Evolutionary conservation across 2,329 filamentous ascomycete genomes (phyloP), one percentile per base, ranked within the genome.

Genomic region (Thielaviopsis euricoi): DNA sequence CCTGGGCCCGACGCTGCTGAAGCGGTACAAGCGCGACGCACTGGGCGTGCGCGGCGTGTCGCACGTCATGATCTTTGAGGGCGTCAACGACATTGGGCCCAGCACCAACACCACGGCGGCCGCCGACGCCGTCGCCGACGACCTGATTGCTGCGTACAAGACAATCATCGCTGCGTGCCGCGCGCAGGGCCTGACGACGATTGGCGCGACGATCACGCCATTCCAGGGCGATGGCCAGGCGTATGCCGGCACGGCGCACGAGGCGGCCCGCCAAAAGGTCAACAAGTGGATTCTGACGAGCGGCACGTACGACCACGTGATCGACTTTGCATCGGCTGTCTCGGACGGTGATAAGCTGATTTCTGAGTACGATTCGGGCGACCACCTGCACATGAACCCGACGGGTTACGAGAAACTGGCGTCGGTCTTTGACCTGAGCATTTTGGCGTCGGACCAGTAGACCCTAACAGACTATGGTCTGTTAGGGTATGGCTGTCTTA

Each of bases 51-150:
- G 76, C 0, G 78, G 78, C 3, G 76, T 81, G 2, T 72, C 73
- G 62, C 85, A 82, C 64, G 77, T 77, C 22, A 75, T 86, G 70
- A 73, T 86, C 43, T 86, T 85, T 65, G 80, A 84, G 66, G 82
- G 83, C 21, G 81, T 86, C 26, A 85, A 86, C 64, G 83, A 86
- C 64, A 85, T 87, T 58, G 83, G 82, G 3, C 70, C 67, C 1
- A 76, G 73, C 0, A 68, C 69, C 1, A 64, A 74, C 0, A 75
- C 76, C 22, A 52, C 68, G 1, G 67, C 65, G 0, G 71, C 74
- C 0, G 81, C 84, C 63, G 67, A 67, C 2, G 64, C 67, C 3
- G 69, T 82, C 10, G 78, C 74, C 15, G 73, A 75, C 56, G 64
- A 68, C 2, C 68, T 86, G 2, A 76, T 80, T 40, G 70, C 71